Conservation (phyloP, 768 basidiomycete genomes). For the Kondoa subrosea region DNA sequence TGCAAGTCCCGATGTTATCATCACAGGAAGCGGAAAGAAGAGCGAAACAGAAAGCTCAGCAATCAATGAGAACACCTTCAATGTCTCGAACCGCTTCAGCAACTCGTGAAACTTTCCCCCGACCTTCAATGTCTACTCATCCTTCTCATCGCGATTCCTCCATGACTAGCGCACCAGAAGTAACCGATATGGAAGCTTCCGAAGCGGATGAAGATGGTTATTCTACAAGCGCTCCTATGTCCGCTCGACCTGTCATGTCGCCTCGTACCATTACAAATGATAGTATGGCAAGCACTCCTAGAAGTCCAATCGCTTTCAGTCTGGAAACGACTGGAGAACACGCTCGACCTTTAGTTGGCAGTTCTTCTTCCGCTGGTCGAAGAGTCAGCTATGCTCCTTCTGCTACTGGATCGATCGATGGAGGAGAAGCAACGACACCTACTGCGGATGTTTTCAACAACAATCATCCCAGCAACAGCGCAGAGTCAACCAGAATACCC, state of each 20-base stretch:
- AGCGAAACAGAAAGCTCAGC: constrained; percentile 9
- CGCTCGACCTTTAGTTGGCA: constrained; percentile 25
- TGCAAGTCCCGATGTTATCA: constrained; percentile 15
- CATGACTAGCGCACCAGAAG: not conserved
- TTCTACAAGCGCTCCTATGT: not conserved
- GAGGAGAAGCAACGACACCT: not conserved
- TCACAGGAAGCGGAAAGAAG: constrained; percentile 5
- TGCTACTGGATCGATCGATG: constrained; percentile 2
- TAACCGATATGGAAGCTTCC: not conserved
- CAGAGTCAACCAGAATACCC: constrained; percentile 12
- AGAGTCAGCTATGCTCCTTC: not conserved
- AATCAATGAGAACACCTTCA: constrained; percentile 18
- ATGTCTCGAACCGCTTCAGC: constrained; percentile 17
- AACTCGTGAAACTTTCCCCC: constrained; percentile 15
- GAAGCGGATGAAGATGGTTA: not conserved
- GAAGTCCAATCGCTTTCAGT: not conserved
- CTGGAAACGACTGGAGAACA: not conserved
- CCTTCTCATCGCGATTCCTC: not conserved
- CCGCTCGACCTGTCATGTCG: not conserved
- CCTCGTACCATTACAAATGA: not conserved
- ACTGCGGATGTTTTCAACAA: constrained; percentile 7
- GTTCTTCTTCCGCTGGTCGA: constrained; percentile 19
- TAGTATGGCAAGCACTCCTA: not conserved
- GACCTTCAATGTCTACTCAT: constrained; percentile 7
- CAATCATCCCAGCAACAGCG: not conserved